A percentile compares a stretch with the other conserved stretches of the same genome.
phyloP scores from a whole-genome alignment of 2,329 filamentous ascomycete genomes.

The Alternaria atra region DNA sequence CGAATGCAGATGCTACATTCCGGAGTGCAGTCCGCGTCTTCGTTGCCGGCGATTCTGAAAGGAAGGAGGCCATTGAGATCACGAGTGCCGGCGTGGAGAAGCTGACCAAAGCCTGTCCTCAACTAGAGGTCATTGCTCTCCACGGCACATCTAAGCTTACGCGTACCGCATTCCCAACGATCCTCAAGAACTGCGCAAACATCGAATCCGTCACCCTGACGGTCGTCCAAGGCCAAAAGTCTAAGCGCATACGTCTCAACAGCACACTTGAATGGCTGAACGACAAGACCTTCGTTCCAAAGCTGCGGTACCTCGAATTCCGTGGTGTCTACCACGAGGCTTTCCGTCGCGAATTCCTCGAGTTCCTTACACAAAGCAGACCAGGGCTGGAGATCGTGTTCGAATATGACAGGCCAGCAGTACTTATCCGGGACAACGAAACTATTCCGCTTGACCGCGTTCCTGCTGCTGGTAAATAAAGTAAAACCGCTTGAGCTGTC shows the following conservation, averaged over 20 bases:
- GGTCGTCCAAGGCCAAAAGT: constrained; percentile 5
- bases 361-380: constrained; percentile 7
- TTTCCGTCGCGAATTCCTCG: constrained; percentile 7
- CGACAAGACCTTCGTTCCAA: not conserved
- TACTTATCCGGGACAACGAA: not conserved
- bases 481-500: not conserved
- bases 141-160: constrained; percentile 3
- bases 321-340: constrained; percentile 8
- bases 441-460: constrained; percentile 1
- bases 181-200: constrained; percentile 4
- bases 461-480: not conserved
- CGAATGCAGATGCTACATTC: constrained; percentile 8
- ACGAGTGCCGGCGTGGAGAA: constrained; percentile 1
- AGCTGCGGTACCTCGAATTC: constrained; percentile 9
- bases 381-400: constrained; percentile 7
- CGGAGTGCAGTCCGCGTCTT: constrained; percentile 5
- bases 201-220: constrained; percentile 7
- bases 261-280: constrained; percentile 6
- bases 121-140: not conserved
- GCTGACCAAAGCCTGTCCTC: constrained; percentile 2
- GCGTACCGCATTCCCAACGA: constrained; percentile 6
- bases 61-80: constrained; percentile 5
- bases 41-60: not conserved
- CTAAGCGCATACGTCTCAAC: constrained; percentile 6
- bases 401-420: constrained; percentile 1